Evolutionary conservation across 805 yeast genomes (phyloP).

Genomic region (Saturnispora halmiae): DNA sequence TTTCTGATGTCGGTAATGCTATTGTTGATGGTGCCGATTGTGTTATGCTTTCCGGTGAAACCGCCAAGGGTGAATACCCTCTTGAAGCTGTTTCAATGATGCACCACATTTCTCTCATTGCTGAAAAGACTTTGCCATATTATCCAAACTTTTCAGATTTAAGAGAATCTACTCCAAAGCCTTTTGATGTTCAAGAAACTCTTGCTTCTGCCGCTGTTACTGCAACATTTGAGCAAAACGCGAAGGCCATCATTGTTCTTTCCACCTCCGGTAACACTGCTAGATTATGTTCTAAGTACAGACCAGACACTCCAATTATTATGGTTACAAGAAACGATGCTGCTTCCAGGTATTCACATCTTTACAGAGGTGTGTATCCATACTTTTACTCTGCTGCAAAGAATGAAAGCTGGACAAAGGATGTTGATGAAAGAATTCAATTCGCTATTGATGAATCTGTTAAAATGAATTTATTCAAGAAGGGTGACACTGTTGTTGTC

Average conservation of each 20-base stretch:
- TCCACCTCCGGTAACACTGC: constrained; percentile 95
- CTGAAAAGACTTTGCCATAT: constrained; percentile 95
- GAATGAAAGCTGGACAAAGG: constrained; percentile 86
- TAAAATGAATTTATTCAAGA: constrained; percentile 71
- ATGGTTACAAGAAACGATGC: constrained; percentile 94
- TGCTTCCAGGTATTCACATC: constrained; percentile 92
- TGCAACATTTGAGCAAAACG: constrained; percentile 91
- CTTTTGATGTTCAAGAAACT: constrained; percentile 91
- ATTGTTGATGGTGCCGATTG: constrained; percentile 99
- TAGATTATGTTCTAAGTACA: constrained; percentile 92
- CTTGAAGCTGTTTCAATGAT: constrained; percentile 95
- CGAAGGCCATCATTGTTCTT: constrained; percentile 93
- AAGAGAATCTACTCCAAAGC: constrained; percentile 75
- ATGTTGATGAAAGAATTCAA: constrained; percentile 89
- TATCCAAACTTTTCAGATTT: constrained; percentile 74
- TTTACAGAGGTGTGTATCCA: constrained; percentile 98
- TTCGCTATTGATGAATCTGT: constrained; percentile 89
- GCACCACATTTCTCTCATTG: constrained; percentile 95
- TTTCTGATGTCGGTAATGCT: constrained; percentile 98
- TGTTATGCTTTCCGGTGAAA: constrained; percentile 99
- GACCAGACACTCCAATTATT: constrained; percentile 94
- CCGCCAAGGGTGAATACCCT: constrained; percentile 99
- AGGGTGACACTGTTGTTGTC: constrained; percentile 86
- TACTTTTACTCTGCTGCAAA: constrained; percentile 64
- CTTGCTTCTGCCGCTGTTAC: constrained; percentile 95